Evolutionary conservation across 2,329 filamentous ascomycete genomes (phyloP), one percentile per base, ranked within the genome.

Genomic region (Pseudogymnoascus sp.): DNA sequence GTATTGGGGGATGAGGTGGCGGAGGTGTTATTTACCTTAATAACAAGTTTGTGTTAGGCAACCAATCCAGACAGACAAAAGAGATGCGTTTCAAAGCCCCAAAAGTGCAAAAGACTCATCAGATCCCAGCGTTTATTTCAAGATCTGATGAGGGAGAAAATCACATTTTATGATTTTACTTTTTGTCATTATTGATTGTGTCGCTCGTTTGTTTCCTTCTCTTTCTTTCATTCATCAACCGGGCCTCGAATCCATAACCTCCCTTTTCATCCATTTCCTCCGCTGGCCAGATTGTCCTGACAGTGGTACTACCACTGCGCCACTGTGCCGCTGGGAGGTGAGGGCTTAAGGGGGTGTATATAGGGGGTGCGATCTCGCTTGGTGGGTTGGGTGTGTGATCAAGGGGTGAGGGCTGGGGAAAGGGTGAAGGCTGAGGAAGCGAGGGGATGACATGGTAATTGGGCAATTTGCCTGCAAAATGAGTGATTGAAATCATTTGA

Each of bases 31-130:
- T 41, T 6, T 8, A 6, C 4, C 6, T 20, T 5, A 18, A 41
- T 41, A 1, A 41, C 18, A 41, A 14, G 22, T 4, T 25, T 25
- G 22, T 2, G 3, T 22, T 4, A 2, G 6, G 18, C 4, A 20
- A 39, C 37, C 37, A 18, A 38, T 1, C 0, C 15, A 18, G 22
- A 3, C 36, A 18, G 18, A 18, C 18, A 18, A 18, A 38, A 18
- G 18, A 9, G n/a, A 38, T 15, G 1, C 3, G 9, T 22, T 18
- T 38, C 36, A 15, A 38, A 41, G 38, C 1, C 14, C 28, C 28
- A 53, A 53, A 53, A 18, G 28, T 50, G 47, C 47, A 53, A 53
- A 53, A 53, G 47, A 53, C 47, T 53, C 28, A 53, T 53, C 47
- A 53, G 47, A 53, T 53, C 15, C 33, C 28, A 6, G 11, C 12